These are phyloP conservation scores for Cicer judaicum DNA, from an alignment of 306 rosid species.

Conservation along the genomic window DNA sequence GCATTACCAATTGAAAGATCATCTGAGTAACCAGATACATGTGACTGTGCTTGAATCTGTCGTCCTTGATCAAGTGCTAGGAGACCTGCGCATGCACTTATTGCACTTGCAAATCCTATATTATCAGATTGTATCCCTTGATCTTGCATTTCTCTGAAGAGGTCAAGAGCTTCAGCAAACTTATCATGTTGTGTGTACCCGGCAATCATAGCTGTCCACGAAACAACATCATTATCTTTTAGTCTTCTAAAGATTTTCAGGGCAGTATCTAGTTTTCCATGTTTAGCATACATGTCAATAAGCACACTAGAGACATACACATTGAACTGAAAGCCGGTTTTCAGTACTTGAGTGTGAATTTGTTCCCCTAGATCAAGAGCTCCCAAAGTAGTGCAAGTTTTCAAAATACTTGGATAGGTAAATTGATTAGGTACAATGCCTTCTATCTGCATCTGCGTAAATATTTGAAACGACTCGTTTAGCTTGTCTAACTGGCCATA, in stretches of 20 bases:
- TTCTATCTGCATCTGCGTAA: slow-evolving; percentile 74
- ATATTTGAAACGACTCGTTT: slow-evolving; percentile 63
- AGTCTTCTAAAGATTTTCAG: slow-evolving; percentile 63
- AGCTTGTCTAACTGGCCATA: slow-evolving; percentile 74
- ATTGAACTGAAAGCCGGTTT: slow-evolving; percentile 84
- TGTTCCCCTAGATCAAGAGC: slow-evolving; percentile 79
- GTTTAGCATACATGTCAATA: slow-evolving; percentile 89
- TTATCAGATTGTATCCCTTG: slow-evolving; percentile 73
- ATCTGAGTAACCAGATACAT: slow-evolving; percentile 66
- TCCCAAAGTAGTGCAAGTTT: slow-evolving; percentile 76
- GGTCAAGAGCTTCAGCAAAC: slow-evolving; percentile 68
- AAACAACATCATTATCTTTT: slow-evolving; percentile 69
- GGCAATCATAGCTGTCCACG: slow-evolving; percentile 94
- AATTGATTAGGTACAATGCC: slow-evolving; percentile 85
- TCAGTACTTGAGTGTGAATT: slow-evolving; percentile 75
- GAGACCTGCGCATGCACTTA: slow-evolving; percentile 82
- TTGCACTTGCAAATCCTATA: slow-evolving; percentile 85
- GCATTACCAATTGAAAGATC: slow-evolving; percentile 84
- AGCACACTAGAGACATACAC: slow-evolving; percentile 83
- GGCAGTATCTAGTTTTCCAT: slow-evolving; percentile 70
- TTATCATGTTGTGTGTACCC: slow-evolving; percentile 78
- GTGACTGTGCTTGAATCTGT: slow-evolving; percentile 83
- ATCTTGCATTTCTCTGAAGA: slow-evolving; percentile 73
- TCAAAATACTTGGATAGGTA: slow-evolving; percentile 86
- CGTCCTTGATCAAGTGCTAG: slow-evolving; percentile 76